phyloP scores from a whole-genome alignment of 768 basidiomycete genomes.

The Suillus decipiens region DNA sequence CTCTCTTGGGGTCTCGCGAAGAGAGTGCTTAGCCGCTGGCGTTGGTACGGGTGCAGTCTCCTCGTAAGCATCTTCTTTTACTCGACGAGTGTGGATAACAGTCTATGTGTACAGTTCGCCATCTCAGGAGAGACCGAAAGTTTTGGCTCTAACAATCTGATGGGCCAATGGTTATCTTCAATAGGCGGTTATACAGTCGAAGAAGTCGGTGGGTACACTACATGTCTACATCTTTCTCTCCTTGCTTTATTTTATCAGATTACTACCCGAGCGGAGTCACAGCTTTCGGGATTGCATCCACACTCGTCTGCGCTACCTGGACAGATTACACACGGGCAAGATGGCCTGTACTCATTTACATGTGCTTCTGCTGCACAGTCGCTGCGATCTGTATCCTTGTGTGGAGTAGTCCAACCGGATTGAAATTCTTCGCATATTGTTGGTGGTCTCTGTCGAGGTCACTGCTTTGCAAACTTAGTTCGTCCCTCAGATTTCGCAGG shows the following conservation, averaged over 20 bases:
- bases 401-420: slow-evolving; percentile 56
- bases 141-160: slow-evolving; percentile 69
- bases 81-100: neutral
- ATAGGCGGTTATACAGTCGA: slow-evolving; percentile 63
- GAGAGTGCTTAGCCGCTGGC: slow-evolving; percentile 58
- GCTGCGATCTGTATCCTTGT: slow-evolving; percentile 61
- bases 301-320: slow-evolving; percentile 61
- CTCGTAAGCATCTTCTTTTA: slow-evolving; percentile 42
- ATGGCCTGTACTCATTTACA: slow-evolving; percentile 68
- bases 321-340: slow-evolving; percentile 59
- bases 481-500: slow-evolving; percentile 51
- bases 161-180: slow-evolving; percentile 71
- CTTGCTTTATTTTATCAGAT: slow-evolving; percentile 34
- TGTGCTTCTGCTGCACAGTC: slow-evolving; percentile 54
- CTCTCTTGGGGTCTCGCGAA: slow-evolving; percentile 49
- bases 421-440: slow-evolving; percentile 82
- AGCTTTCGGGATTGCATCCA: slow-evolving; percentile 64
- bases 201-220: slow-evolving; percentile 48
- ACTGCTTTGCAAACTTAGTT: neutral
- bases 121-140: slow-evolving; percentile 68
- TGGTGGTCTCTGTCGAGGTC: slow-evolving; percentile 21
- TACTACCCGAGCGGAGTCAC: slow-evolving; percentile 67
- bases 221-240: slow-evolving; percentile 1
- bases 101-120: slow-evolving; percentile 46
- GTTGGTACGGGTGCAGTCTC: slow-evolving; percentile 69